Evolutionary conservation across 768 basidiomycete genomes (phyloP).

Genomic region (Xanthoconium stramineum): DNA sequence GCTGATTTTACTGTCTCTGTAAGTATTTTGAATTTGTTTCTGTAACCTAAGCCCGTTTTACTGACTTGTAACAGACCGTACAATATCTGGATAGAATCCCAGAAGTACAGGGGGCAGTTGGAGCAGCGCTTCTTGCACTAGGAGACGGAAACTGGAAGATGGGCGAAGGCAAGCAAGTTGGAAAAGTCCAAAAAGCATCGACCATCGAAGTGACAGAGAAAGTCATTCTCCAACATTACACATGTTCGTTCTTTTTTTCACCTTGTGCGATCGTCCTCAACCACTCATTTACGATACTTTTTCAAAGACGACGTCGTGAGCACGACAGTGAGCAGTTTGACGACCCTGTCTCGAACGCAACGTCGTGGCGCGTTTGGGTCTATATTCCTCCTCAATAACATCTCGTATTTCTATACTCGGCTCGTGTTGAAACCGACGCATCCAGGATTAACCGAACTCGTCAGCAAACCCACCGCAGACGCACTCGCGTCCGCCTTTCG

Average conservation of each 20-base stretch:
- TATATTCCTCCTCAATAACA: conserved; percentile 78
- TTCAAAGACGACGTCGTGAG: conserved; percentile 71
- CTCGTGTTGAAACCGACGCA: conserved; percentile 53
- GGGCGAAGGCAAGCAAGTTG: conserved; percentile 75
- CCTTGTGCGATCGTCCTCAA: background rate
- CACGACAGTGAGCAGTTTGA: conserved; percentile 59
- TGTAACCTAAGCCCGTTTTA: too few relatives aligned
- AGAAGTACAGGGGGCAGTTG: conserved; percentile 64
- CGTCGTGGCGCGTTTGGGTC: conserved; percentile 66
- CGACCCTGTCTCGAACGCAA: conserved; percentile 56
- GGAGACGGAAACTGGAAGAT: conserved; percentile 93
- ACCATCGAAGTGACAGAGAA: conserved; percentile 53
- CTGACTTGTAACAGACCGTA: conserved; percentile 48
- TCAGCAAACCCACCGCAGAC: conserved; percentile 63
- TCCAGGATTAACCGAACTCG: conserved; percentile 43
- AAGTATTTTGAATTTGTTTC: conserved; percentile 19
- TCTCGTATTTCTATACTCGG: conserved; percentile 62
- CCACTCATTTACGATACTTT: background rate
- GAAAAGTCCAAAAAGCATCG: conserved; percentile 39
- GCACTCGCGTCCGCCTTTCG: conserved; percentile 67
- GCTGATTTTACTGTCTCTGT: conserved; percentile 59
- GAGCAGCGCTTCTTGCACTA: conserved; percentile 60
- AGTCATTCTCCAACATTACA: conserved; percentile 69
- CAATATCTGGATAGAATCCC: conserved; percentile 69
- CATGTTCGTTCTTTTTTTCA: conserved; percentile 47